A percentile compares a stretch with the other conserved stretches of the same genome.
Conservation (phyloP, 495 filamentous ascomycete genomes). For the Penicillium herquei region DNA sequence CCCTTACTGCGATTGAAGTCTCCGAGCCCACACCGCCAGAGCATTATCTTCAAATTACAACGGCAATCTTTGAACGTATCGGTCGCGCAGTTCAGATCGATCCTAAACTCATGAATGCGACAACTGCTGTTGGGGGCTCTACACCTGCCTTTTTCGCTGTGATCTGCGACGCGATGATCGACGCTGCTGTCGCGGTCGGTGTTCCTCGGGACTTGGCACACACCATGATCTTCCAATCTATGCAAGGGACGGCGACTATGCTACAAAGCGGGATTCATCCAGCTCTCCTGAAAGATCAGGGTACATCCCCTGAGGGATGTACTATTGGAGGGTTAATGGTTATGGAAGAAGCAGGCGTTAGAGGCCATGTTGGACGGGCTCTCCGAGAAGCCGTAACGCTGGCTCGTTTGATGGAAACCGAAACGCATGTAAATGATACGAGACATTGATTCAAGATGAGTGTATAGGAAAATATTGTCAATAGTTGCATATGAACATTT, state of each 20-base stretch:
- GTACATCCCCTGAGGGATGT: conserved; percentile 42
- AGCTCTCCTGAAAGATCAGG: conserved; percentile 37
- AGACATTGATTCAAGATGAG: conserved; percentile 20
- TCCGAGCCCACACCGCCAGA: conserved; percentile 26
- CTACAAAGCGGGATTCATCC: conserved; percentile 40
- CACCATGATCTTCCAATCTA: conserved; percentile 38
- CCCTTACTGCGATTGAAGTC: conserved; percentile 37
- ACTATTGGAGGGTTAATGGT: conserved; percentile 47
- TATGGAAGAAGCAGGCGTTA: conserved; percentile 41
- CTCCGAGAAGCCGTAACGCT: conserved; percentile 42
- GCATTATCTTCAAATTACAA: conserved; percentile 23
- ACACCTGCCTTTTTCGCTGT: conserved; percentile 46
- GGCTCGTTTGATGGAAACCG: conserved; percentile 39
- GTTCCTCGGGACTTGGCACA: conserved; percentile 39
- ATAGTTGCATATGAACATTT: background rate
- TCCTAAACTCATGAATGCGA: conserved; percentile 35
- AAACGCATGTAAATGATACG: conserved; percentile 38
- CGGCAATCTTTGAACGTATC: conserved; percentile 39
- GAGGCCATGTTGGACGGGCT: conserved; percentile 39
- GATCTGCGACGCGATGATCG: conserved; percentile 41
- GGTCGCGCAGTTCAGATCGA: conserved; percentile 33
- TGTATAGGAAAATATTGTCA: background rate
- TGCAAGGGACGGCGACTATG: conserved; percentile 40
- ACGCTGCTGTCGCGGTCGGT: conserved; percentile 45
- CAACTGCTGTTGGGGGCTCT: conserved; percentile 39